A percentile compares a stretch with the other conserved stretches of the same genome.
Evolutionary conservation across 2,329 filamentous ascomycete genomes (phyloP).

Genomic region (Exophiala xenobiotica): DNA sequence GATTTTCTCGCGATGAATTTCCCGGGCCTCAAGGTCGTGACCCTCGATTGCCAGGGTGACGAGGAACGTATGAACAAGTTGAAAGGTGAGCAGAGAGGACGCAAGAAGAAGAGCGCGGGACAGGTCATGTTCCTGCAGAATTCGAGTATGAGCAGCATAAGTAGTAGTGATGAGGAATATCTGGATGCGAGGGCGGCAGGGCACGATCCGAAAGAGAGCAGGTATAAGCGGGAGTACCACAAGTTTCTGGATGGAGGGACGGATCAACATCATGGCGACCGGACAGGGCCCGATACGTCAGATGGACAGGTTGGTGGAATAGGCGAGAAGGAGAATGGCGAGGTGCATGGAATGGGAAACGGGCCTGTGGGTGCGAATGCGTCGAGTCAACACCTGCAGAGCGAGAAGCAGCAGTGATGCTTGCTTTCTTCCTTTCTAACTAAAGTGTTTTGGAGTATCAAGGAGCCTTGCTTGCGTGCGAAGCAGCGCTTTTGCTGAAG

Average conservation of each 20-base stretch:
- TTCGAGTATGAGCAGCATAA: conserved; percentile 47
- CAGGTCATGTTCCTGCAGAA: conserved; percentile 57
- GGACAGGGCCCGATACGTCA: too few species aligned
- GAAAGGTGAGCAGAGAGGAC: conserved; percentile 72
- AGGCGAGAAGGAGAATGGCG: too few species aligned
- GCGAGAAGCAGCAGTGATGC: not conserved
- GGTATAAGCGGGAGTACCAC: conserved; percentile 26
- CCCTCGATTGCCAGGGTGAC: conserved; percentile 70
- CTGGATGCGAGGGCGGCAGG: conserved; percentile 44
- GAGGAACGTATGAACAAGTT: conserved; percentile 70
- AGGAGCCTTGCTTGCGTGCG: too few species aligned
- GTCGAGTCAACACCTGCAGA: too few species aligned
- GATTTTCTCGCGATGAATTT: conserved; percentile 70
- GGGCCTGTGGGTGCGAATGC: too few species aligned
- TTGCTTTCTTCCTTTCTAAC: not conserved
- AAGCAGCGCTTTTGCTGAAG: too few species aligned
- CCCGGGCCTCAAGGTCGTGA: conserved; percentile 71
- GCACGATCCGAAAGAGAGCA: conserved; percentile 12
- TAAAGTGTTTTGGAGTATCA: too few species aligned
- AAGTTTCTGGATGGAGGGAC: conserved; percentile 23
- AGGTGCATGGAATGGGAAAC: too few species aligned
- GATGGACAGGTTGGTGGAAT: too few species aligned
- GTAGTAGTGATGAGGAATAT: conserved; percentile 58
- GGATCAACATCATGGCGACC: conserved; percentile 19
- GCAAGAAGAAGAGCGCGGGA: conserved; percentile 65